phyloP scores from a whole-genome alignment of 768 basidiomycete species.

The Macrolepiota fuliginosa region DNA sequence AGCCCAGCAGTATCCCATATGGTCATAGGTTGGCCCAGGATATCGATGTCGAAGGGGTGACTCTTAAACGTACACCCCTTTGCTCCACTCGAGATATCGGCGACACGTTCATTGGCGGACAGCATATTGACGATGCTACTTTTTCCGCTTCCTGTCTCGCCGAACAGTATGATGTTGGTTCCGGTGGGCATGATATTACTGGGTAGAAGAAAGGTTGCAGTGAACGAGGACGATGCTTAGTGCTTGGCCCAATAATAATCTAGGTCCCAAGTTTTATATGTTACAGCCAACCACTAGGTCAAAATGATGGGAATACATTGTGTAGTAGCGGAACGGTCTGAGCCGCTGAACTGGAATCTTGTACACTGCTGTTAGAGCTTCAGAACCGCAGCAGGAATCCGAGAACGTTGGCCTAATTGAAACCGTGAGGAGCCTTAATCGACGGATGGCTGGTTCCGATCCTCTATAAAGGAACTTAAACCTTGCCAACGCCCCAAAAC shows the following conservation, averaged over 20 bases:
- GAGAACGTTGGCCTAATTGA: too few relatives aligned
- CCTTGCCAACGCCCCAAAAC: too few relatives aligned
- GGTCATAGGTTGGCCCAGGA: conserved; percentile 24
- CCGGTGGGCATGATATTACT: neutral
- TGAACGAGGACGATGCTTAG: neutral
- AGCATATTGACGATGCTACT: conserved; percentile 33
- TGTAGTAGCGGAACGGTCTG: too few relatives aligned
- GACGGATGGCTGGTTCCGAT: too few relatives aligned
- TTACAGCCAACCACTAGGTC: too few relatives aligned
- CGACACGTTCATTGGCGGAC: conserved; percentile 13
- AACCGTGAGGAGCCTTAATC: too few relatives aligned
- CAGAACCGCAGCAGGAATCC: too few relatives aligned
- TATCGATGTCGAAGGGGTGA: conserved; percentile 21
- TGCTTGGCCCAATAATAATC: neutral
- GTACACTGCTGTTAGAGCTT: too few relatives aligned
- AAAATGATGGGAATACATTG: too few relatives aligned
- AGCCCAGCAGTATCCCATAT: conserved; percentile 39
- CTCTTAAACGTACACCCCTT: conserved; percentile 34
- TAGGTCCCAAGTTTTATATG: too few relatives aligned
- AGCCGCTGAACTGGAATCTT: too few relatives aligned
- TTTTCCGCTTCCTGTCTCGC: conserved; percentile 31
- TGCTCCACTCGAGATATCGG: conserved; percentile 28
- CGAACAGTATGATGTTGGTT: conserved; percentile 32
- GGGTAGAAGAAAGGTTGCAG: neutral
- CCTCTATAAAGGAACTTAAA: too few relatives aligned